phyloP scores from a whole-genome alignment of 306 rosid genomes.

The Bauhinia variegata region DNA sequence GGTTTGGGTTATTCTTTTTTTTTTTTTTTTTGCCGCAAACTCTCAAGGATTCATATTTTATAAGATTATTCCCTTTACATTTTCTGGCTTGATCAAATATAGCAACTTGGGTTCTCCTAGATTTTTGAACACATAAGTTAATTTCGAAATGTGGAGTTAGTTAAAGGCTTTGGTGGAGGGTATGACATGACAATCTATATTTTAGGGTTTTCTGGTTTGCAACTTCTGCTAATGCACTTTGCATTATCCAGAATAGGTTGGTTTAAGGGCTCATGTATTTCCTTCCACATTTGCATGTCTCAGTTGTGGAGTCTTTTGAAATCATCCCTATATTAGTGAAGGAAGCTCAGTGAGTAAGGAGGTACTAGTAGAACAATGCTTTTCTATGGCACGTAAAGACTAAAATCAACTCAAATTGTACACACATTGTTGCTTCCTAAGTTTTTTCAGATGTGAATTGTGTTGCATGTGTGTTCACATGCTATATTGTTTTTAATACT shows the following conservation, averaged over 20 bases:
- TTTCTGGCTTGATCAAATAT: not conserved
- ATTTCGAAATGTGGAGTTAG: not conserved
- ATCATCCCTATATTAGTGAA: not conserved
- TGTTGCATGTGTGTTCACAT: not conserved
- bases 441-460: no score
- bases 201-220: not conserved
- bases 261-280: not conserved
- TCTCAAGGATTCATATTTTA: not conserved
- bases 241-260: not conserved
- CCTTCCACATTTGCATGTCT: no score
- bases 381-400: not conserved
- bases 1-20: slow-evolving; percentile 31
- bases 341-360: not conserved
- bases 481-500: not conserved
- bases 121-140: not conserved
- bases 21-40: not conserved
- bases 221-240: not conserved
- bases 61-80: not conserved
- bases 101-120: not conserved
- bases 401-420: not conserved
- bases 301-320: no score
- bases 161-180: not conserved
- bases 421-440: not conserved
- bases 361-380: not conserved
- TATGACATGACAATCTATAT: not conserved